A percentile compares a stretch with the other conserved stretches of the same genome.
These are phyloP conservation scores for Martiniozyma asiatica DNA, from an alignment of 1,139 yeast genomes.

Conservation along the genomic window DNA sequence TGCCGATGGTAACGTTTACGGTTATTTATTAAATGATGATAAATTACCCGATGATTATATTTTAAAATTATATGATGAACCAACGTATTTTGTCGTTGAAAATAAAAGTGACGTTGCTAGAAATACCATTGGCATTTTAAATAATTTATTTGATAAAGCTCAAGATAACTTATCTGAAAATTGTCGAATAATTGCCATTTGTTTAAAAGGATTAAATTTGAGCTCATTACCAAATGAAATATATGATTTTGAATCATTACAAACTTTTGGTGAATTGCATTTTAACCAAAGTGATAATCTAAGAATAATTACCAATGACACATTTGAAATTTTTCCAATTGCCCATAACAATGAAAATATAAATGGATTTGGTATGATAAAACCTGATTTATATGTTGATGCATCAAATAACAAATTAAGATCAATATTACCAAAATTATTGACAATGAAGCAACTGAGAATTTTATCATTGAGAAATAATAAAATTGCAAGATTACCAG, in stretches of 20 bases:
- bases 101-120: conserved; percentile 10
- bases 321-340: no score
- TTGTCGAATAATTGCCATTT: background rate
- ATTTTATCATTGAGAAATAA: conserved; percentile 46
- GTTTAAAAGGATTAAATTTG: conserved; percentile 31
- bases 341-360: no score
- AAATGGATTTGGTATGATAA: conserved; percentile 22
- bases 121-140: conserved; percentile 13
- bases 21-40: conserved; percentile 18
- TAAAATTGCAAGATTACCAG: conserved; percentile 37
- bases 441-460: conserved; percentile 36
- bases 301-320: background rate
- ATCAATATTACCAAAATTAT: conserved; percentile 38
- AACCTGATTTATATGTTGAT: conserved; percentile 34
- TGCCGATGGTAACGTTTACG: conserved; percentile 23
- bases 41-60: conserved; percentile 18
- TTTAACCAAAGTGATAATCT: no score
- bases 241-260: conserved; percentile 39
- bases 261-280: no score
- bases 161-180: conserved; percentile 1
- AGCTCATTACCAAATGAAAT: conserved; percentile 41
- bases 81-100: conserved; percentile 21
- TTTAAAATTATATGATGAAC: conserved; percentile 21
- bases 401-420: conserved; percentile 39
- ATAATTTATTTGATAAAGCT: conserved; percentile 14